Base-by-base conservation (phyloP, 2,329 filamentous ascomycete species). In the Aspergillus piperis region DNA sequence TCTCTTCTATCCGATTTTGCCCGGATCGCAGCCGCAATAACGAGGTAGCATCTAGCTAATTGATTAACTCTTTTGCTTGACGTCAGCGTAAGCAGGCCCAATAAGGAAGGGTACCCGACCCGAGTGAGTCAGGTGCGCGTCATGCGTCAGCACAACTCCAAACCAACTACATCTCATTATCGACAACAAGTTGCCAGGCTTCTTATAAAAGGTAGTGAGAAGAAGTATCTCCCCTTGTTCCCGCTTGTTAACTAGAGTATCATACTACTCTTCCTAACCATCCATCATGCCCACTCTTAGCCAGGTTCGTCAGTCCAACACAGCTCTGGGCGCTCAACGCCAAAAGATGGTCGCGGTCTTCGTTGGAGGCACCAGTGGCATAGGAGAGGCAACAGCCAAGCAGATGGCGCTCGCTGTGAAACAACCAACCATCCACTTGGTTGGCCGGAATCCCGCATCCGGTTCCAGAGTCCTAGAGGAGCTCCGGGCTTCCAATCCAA, bases 331-430 rank as follows among this genome's bases (percentile, higher is more conserved):
- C 7, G 17, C 66, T 3, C 73, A 81, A 2, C 76, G 75, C 5
- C 54, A 71, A 2, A 72, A 75, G 11, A 72, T 83, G 5, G 78
- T 83, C 8, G 81, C 79, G 13, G 78, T 84, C 58, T 84, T 84
- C 62, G 77, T 80, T 7, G 82, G 83, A 21, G 82, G 73, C 19
- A 84, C 82, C 3, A 81, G 75, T 27, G 82, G 83, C 39, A 80
- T 85, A 50, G 82, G 83, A 47, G 79, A 82, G 64, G 74, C 72
- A 44, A 79, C 82, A 0, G 66, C 84, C 4, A 79, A 78, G 58
- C 68, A 76, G 4, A 80, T 84, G 50, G 79, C 78, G 2, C 72
- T 75, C 32, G 64, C 80, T 55, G 71, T 79, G 25, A 59, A 64
- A 3, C 70, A 74, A 5, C 81, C 81, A 0, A 74, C 71, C 3